phyloP scores from a whole-genome alignment of 805 yeast genomes.

The Wickerhamomyces queroliae region DNA sequence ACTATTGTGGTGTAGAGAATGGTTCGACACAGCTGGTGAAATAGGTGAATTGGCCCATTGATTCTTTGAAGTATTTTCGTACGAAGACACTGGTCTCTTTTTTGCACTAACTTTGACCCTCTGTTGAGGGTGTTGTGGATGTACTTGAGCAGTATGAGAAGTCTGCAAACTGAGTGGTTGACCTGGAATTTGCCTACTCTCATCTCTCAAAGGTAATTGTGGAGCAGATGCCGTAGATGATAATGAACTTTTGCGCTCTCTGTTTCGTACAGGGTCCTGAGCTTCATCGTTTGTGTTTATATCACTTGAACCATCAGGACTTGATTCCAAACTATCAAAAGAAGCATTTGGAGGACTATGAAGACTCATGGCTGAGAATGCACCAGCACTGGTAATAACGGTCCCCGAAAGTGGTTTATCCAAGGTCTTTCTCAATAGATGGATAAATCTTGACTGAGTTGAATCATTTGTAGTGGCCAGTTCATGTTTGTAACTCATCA shows the following conservation, averaged over 20 bases:
- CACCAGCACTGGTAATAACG: slow-evolving; percentile 6
- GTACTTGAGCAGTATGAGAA: no score
- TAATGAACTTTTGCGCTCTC: slow-evolving; percentile 11
- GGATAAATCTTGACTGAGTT: slow-evolving; percentile 54
- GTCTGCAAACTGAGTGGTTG: background rate
- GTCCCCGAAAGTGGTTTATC: slow-evolving; percentile 17
- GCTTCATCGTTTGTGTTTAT: slow-evolving; percentile 5
- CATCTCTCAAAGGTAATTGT: slow-evolving; percentile 9
- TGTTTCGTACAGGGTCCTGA: background rate
- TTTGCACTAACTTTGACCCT: slow-evolving; percentile 2
- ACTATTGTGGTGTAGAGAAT: background rate
- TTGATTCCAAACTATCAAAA: slow-evolving; percentile 15
- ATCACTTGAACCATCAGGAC: slow-evolving; percentile 9
- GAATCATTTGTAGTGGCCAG: slow-evolving; percentile 41
- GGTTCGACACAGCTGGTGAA: slow-evolving; percentile 21
- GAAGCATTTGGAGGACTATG: slow-evolving; percentile 13
- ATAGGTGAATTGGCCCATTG: slow-evolving; percentile 28
- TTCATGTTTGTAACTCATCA: slow-evolving; percentile 33
- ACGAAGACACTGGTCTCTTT: slow-evolving; percentile 31
- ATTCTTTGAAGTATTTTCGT: slow-evolving; percentile 25
- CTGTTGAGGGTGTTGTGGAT: background rate
- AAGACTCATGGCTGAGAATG: slow-evolving; percentile 7
- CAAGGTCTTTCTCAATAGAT: slow-evolving; percentile 39
- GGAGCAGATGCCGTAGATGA: slow-evolving; percentile 33
- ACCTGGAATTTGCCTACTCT: background rate